Evolutionary conservation across 2,329 filamentous ascomycete species (phyloP).

Genomic region (Dendrostoma leiphaemia): DNA sequence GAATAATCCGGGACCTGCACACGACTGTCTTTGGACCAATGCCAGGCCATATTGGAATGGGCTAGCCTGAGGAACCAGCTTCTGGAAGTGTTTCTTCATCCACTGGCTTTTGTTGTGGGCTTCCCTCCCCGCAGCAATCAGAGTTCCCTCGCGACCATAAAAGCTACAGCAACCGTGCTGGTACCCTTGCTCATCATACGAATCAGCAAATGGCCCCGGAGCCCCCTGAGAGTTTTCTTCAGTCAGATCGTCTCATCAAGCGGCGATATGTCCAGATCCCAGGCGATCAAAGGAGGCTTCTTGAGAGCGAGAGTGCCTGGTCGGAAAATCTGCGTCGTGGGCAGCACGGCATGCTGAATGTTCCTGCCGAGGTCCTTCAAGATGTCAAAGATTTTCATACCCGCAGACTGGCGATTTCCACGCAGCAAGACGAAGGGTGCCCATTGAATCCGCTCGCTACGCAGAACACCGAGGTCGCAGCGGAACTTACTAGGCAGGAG

Average conservation of each 20-base stretch:
- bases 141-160: too few species aligned
- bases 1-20: background rate
- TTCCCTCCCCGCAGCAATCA: too few species aligned
- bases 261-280: conserved; percentile 43
- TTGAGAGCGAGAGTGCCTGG: conserved; percentile 43
- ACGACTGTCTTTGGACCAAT: background rate
- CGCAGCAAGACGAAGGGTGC: conserved; percentile 16
- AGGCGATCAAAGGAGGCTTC: conserved; percentile 45
- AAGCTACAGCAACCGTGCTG: too few species aligned
- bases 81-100: too few species aligned
- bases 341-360: conserved; percentile 27
- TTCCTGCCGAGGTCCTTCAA: conserved; percentile 32
- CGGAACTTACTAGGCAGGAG: background rate
- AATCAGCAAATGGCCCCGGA: conserved; percentile 13
- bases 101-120: too few species aligned
- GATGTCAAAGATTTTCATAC: conserved; percentile 24
- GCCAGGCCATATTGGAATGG: background rate
- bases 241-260: conserved; percentile 34
- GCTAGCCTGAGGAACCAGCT: background rate
- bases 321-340: conserved; percentile 22
- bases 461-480: background rate
- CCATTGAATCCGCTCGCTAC: background rate
- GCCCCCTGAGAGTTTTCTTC: conserved; percentile 22
- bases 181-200: background rate
- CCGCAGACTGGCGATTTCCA: conserved; percentile 18